A percentile compares a stretch with the other conserved stretches of the same genome.
Evolutionary conservation across 108 stramenopile genomes (phyloP).

Genomic region (Conticribra guillardii): DNA sequence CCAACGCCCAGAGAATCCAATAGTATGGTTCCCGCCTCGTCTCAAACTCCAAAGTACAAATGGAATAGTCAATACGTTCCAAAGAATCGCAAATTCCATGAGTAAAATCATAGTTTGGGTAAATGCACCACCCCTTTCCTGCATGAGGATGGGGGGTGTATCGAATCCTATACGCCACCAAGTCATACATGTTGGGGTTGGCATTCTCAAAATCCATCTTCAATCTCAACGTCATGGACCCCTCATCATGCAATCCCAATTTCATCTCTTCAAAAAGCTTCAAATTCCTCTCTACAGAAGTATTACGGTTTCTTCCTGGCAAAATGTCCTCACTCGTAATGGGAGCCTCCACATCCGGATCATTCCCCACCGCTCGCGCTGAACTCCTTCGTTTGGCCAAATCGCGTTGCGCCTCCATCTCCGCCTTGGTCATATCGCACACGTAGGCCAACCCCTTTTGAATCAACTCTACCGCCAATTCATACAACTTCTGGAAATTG

Average conservation of each 20-base stretch:
- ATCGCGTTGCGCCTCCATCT: slow-evolving; percentile 93
- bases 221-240: slow-evolving; percentile 91
- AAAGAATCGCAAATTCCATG: slow-evolving; percentile 97
- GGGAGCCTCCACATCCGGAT: slow-evolving; percentile 78
- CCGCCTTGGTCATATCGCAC: slow-evolving; percentile 95
- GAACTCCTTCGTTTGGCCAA: slow-evolving; percentile 82
- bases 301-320: slow-evolving; percentile 91
- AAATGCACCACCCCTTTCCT: slow-evolving; percentile 98
- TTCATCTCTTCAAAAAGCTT: slow-evolving; percentile 94
- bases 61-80: slow-evolving; percentile 98
- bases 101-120: slow-evolving; percentile 98
- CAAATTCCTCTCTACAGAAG: slow-evolving; percentile 88
- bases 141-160: slow-evolving; percentile 95
- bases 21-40: slow-evolving; percentile 96
- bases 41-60: slow-evolving; percentile 99
- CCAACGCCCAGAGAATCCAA: slow-evolving; percentile 97
- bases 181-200: slow-evolving; percentile 98
- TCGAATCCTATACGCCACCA: slow-evolving; percentile 96
- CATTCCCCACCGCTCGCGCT: slow-evolving; percentile 60
- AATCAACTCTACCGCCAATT: slow-evolving; percentile 91
- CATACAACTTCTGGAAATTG: slow-evolving; percentile 91
- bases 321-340: slow-evolving; percentile 71
- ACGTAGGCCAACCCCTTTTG: slow-evolving; percentile 94
- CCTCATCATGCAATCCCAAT: slow-evolving; percentile 90
- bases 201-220: slow-evolving; percentile 97